Base-by-base conservation (phyloP, 306 rosid species). In the Abrus pulchellus region DNA sequence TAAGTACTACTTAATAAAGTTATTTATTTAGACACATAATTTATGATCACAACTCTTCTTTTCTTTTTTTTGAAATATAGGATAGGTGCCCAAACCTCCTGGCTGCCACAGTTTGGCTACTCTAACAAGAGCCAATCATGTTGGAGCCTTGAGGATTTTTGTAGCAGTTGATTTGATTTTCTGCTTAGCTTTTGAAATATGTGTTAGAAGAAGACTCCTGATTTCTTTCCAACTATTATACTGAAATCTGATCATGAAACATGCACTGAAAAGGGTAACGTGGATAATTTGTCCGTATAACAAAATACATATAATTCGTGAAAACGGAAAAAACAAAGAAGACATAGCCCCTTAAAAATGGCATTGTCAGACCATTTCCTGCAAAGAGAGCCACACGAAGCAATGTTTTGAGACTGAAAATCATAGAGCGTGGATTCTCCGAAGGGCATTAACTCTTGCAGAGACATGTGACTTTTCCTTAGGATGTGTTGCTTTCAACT, bases 311-410 rank as follows among this genome's bases (percentile, higher is more conserved):
- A 14, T 64, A 38, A 64, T 6, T 11, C 38, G 49, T 14, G 49
- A 30, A 38, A 64, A 64, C 38, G 49, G 48, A 64, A 64, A 47
- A 13, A 63, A 63, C 29, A 64, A 49, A 38, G 49, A 8, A 64
- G 48, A 36, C 49, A 38, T n/a, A 38, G 32, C 30, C 12, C 9
- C 9, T 64, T 64, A 20, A 62, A 62, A 64, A 36, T 36, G 49
- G 70, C 48, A 64, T 38, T 9, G 45, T 64, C 9, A 27, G 70
- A 64, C 70, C 48, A 36, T 64, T 64, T 64, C 49, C 49, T n/a
- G 43, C 48, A 34, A 30, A 59, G 66, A 59, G n/a, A 59, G 36
- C 3, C 63, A 57, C 41, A 30, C 7, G 67, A 62, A 43, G 47
- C 13, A 41, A 62, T 5, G 29, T 8, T 11, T 62, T 10, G 13